Evolutionary conservation across 225 moss, liverwort and hornwort genomes (phyloP).

Genomic region (Bryoerythrophyllum caledonicum): DNA sequence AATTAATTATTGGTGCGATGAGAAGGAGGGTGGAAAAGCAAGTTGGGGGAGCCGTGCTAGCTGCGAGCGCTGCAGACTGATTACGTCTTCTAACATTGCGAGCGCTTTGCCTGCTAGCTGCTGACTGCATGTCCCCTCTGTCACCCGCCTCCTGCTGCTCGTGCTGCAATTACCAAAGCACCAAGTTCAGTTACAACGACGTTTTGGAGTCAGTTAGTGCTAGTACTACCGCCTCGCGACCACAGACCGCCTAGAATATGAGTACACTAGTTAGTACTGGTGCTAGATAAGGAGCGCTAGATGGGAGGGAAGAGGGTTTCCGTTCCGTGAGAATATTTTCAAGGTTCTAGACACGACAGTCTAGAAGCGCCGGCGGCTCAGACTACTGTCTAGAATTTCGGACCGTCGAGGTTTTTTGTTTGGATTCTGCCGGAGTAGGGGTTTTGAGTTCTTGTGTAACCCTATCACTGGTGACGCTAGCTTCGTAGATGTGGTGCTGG

Average conservation of each 20-base stretch:
- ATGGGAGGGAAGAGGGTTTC: slow-evolving; percentile 11
- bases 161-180: neutral
- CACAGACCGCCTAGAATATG: too few relatives aligned
- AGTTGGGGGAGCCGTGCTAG: neutral
- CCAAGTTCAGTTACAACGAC: neutral
- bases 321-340: neutral
- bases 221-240: neutral
- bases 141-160: neutral
- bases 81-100: neutral
- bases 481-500: neutral
- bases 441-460: neutral
- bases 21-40: neutral
- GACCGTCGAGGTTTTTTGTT: neutral
- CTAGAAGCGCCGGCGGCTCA: too few relatives aligned
- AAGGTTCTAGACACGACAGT: neutral
- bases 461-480: too few relatives aligned
- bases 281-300: neutral
- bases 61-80: neutral
- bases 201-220: neutral
- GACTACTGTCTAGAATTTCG: neutral
- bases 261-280: too few relatives aligned
- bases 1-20: neutral
- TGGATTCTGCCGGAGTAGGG: neutral
- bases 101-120: neutral
- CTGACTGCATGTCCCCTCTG: slow-evolving; percentile 14